Percentiles rank a stretch among this genome's conserved stretches.
Conservation (phyloP, 306 rosid species). For the Chamaecrista fasciculata region DNA sequence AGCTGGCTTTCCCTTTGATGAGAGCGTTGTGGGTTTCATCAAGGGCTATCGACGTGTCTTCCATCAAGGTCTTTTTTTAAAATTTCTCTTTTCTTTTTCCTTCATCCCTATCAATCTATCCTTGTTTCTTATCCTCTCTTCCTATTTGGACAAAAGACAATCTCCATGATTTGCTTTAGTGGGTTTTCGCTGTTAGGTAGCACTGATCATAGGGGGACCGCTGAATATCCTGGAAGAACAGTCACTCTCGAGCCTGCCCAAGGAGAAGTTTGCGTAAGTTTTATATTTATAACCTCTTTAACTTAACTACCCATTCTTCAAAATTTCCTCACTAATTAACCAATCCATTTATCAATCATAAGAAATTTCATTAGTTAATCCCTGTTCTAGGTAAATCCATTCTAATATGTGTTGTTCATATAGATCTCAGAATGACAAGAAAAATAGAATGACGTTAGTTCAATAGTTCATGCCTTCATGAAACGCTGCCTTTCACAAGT, state of each 20-base stretch:
- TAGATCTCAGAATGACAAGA: not conserved
- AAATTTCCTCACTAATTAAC: not conserved
- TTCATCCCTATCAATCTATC: constrained; percentile 8
- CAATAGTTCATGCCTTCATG: no score
- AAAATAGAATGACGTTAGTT: no score
- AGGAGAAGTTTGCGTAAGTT: constrained; percentile 76
- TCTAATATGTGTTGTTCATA: constrained; percentile 10
- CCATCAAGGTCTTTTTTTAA: constrained; percentile 69
- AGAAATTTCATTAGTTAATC: not conserved
- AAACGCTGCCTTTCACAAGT: no score
- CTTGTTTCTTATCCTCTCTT: not conserved
- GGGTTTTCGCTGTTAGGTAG: constrained; percentile 59
- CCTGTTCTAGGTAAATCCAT: not conserved
- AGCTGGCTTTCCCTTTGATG: constrained; percentile 71
- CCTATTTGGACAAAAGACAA: not conserved
- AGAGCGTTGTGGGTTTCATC: constrained; percentile 72
- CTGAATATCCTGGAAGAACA: constrained; percentile 86
- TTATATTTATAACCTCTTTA: constrained; percentile 19
- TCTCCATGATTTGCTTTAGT: constrained; percentile 4
- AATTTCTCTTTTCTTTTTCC: no score
- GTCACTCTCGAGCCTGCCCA: constrained; percentile 85
- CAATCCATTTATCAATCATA: not conserved
- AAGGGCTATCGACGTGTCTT: constrained; percentile 91
- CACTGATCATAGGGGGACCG: constrained; percentile 93
- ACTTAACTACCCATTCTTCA: not conserved